phyloP scores from a whole-genome alignment of 768 basidiomycete species.

The Rossbeevera mucosa region DNA sequence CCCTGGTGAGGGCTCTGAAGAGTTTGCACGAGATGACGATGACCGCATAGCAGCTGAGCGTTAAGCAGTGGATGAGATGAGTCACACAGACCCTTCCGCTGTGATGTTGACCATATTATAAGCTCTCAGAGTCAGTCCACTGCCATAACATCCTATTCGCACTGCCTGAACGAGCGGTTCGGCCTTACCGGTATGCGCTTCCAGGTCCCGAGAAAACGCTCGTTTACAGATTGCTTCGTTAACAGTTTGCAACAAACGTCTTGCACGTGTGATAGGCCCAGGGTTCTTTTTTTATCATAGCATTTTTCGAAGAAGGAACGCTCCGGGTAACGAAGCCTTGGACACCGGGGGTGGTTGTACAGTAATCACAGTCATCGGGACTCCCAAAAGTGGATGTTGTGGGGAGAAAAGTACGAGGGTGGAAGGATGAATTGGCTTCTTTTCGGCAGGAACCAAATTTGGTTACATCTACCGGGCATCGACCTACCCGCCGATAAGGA shows the following conservation, averaged over 20 bases:
- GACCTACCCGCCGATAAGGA: neutral
- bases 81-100: conserved; percentile 1
- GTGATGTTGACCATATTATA: conserved; percentile 15
- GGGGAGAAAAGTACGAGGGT: neutral
- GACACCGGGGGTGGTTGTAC: neutral
- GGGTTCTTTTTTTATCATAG: neutral
- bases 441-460: conserved; percentile 1
- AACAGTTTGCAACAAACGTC: neutral
- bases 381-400: neutral
- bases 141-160: conserved; percentile 1
- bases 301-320: neutral
- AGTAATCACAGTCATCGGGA: neutral
- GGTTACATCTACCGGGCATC: neutral
- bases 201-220: neutral
- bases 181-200: neutral
- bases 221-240: neutral
- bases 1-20: conserved; percentile 4
- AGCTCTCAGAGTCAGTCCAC: neutral
- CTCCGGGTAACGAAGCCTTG: conserved; percentile 5
- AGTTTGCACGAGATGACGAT: conserved; percentile 7
- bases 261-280: neutral
- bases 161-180: neutral
- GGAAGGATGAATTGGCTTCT: neutral
- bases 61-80: conserved; percentile 6
- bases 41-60: conserved; percentile 11